Evolutionary conservation across 106 monocot species (phyloP).

Genomic region (Cymbidium sinense): DNA sequence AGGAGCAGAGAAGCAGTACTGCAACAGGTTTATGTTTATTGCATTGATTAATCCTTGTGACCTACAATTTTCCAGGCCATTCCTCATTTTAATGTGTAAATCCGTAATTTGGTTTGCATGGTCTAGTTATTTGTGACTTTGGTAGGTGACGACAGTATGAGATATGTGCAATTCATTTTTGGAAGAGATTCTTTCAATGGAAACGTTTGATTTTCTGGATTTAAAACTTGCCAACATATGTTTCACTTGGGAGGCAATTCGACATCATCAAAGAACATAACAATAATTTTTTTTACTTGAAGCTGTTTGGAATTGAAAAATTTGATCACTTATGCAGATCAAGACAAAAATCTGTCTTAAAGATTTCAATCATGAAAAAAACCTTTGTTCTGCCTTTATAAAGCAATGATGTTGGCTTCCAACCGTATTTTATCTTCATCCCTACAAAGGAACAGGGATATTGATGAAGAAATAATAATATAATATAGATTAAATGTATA

Average conservation of each 20-base stretch:
- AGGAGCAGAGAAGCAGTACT: conserved; percentile 72
- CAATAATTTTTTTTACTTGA: neutral
- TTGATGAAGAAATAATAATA: neutral
- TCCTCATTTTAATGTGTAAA: neutral
- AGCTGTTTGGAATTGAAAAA: neutral
- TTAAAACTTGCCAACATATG: neutral
- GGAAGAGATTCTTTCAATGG: neutral
- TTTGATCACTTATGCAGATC: neutral
- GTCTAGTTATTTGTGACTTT: neutral
- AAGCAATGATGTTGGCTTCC: neutral
- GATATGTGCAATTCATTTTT: neutral
- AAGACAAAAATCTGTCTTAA: neutral
- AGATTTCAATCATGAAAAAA: neutral
- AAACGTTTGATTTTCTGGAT: neutral
- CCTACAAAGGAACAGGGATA: neutral
- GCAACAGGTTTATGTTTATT: conserved; percentile 45
- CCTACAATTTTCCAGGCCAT: neutral
- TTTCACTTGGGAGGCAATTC: neutral
- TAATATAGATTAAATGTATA: neutral
- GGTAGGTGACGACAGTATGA: neutral
- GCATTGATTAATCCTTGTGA: neutral
- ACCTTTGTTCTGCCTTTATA: neutral
- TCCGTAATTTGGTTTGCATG: neutral
- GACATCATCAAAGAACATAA: neutral
- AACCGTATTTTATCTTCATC: neutral